Percentiles rank a stretch among this genome's conserved stretches.
Conservation (phyloP, 345 rosid genomes). For the Gossypium mustelinum region DNA sequence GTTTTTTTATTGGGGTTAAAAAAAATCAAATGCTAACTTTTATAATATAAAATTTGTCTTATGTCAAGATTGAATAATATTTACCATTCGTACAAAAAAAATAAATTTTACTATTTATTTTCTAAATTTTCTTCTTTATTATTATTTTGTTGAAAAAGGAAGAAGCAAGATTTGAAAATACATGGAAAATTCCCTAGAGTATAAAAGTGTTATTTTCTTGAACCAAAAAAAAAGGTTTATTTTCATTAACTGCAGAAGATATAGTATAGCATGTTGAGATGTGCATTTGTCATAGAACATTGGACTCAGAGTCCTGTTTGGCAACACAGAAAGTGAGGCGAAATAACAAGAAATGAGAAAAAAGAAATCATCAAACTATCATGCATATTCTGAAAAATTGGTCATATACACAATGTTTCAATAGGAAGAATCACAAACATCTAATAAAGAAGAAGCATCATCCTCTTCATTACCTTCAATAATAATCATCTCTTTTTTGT, state of each 20-base stretch:
- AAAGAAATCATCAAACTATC: conserved; percentile 4
- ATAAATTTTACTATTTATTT: not conserved
- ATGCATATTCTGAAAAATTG: conserved; percentile 5
- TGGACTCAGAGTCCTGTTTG: not conserved
- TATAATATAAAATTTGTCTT: not conserved
- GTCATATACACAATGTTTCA: conserved; percentile 21
- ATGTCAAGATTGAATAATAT: not conserved
- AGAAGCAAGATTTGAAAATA: not conserved
- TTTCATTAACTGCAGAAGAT: not conserved
- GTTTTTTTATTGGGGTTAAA: not conserved
- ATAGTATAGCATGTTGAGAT: not conserved
- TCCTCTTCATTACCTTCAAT: not conserved
- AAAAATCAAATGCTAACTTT: not conserved
- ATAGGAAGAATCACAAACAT: conserved; percentile 8
- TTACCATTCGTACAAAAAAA: too few relatives aligned
- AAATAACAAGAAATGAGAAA: not conserved
- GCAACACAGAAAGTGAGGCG: not conserved
- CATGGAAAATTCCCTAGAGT: not conserved
- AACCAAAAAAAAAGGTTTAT: not conserved
- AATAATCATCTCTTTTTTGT: conserved; percentile 15
- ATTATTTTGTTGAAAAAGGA: too few relatives aligned
- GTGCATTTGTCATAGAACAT: not conserved
- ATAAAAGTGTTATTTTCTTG: not conserved
- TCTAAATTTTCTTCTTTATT: not conserved
- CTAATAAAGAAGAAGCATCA: conserved; percentile 11